These are phyloP conservation scores for Aspergillus sp. DNA, from an alignment of 2,329 filamentous ascomycete species.

Conservation along the genomic window DNA sequence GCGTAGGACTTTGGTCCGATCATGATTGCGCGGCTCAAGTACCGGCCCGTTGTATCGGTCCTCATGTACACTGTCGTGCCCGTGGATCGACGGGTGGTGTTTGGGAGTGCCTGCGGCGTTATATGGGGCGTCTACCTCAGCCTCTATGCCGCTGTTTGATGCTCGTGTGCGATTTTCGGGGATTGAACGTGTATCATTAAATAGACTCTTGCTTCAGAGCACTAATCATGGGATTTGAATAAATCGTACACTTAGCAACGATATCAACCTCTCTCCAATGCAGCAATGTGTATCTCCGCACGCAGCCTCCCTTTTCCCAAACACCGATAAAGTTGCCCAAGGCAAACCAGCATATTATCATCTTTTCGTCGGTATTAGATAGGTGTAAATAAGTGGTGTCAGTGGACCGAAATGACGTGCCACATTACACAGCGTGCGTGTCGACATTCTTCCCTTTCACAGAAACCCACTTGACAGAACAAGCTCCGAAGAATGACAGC, in stretches of 20 bases:
- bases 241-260: too few relatives aligned
- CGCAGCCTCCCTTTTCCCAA: too few relatives aligned
- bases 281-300: too few relatives aligned
- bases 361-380: too few relatives aligned
- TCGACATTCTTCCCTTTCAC: constrained; percentile 37
- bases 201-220: too few relatives aligned
- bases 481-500: constrained; percentile 30
- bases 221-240: too few relatives aligned
- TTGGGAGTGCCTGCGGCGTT: constrained; percentile 70
- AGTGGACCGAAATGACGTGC: neutral
- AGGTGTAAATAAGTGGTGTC: too few relatives aligned
- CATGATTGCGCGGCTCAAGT: constrained; percentile 66
- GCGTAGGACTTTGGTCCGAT: constrained; percentile 61
- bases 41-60: constrained; percentile 70
- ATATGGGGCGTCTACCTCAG: constrained; percentile 76
- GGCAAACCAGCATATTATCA: too few relatives aligned
- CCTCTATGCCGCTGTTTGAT: constrained; percentile 50
- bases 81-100: constrained; percentile 67
- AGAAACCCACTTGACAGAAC: constrained; percentile 41
- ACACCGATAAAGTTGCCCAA: too few relatives aligned
- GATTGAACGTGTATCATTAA: neutral
- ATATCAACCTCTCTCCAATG: too few relatives aligned
- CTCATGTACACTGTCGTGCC: constrained; percentile 71
- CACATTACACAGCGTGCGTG: constrained; percentile 11
- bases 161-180: neutral